These are phyloP conservation scores for Beta lomatogona DNA, from an alignment of 179 eudicot genomes.

Conservation along the genomic window DNA sequence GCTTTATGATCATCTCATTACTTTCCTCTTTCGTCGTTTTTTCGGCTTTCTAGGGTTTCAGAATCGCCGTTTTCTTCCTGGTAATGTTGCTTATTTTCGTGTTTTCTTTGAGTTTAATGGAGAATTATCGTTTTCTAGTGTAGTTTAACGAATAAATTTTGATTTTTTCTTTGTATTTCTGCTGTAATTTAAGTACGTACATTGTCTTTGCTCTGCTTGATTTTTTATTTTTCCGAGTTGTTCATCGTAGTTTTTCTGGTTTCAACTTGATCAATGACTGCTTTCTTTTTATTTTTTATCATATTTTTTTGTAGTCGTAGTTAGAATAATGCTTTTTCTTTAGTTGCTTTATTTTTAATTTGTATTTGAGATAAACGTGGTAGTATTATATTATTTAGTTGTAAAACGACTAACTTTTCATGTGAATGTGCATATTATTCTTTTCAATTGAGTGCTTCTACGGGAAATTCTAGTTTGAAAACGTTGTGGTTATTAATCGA, in stretches of 20 bases:
- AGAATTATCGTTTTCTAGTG: not conserved
- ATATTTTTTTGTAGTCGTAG: too few relatives aligned
- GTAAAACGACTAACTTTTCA: not conserved
- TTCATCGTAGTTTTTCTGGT: not conserved
- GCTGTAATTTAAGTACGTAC: not conserved
- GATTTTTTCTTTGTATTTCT: not conserved
- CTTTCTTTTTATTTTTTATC: not conserved
- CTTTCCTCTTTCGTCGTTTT: not conserved
- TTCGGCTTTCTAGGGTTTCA: conserved; percentile 10
- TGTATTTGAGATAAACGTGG: not conserved
- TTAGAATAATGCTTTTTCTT: not conserved
- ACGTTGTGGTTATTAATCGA: not conserved
- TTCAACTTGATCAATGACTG: too few relatives aligned
- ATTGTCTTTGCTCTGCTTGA: not conserved
- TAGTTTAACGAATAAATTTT: not conserved
- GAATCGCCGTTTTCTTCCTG: not conserved
- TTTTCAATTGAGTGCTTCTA: not conserved
- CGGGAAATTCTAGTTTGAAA: not conserved
- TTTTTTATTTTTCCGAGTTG: not conserved
- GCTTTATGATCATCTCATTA: not conserved
- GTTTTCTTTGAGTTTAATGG: not conserved
- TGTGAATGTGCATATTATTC: not conserved
- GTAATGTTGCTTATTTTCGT: not conserved
- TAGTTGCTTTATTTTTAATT: not conserved
- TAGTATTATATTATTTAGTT: not conserved